phyloP scores from a whole-genome alignment of 305 asterid genomes.

The Fraxinus dipetala region DNA sequence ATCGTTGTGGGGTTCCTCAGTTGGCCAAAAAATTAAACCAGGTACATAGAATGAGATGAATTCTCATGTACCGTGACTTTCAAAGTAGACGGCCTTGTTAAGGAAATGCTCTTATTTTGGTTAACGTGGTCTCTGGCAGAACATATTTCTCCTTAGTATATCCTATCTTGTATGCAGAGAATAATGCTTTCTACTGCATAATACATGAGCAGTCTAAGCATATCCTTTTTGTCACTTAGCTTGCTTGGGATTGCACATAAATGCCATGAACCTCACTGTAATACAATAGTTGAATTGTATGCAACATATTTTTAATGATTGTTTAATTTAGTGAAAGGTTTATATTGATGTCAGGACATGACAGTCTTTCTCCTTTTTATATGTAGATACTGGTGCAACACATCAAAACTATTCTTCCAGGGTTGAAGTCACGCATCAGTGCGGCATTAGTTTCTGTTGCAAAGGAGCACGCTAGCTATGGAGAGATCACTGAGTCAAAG shows the following conservation, averaged over 20 bases:
- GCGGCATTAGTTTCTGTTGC: slow-evolving; percentile 26
- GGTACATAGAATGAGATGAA: slow-evolving; percentile 17
- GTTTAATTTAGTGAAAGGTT: neutral
- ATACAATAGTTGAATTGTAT: neutral
- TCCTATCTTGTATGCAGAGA: neutral
- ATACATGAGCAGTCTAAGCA: neutral
- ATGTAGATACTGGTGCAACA: slow-evolving; percentile 35
- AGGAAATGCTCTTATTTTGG: neutral
- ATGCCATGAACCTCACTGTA: neutral
- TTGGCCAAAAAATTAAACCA: slow-evolving; percentile 41
- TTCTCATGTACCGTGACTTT: neutral
- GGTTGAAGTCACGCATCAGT: slow-evolving; percentile 28
- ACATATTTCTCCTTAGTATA: neutral
- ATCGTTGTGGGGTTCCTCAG: slow-evolving; percentile 35
- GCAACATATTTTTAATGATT: neutral
- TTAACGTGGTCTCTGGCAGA: neutral
- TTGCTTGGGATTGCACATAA: neutral
- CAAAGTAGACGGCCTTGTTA: neutral
- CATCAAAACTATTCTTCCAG: slow-evolving; percentile 32
- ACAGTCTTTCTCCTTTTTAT: neutral
- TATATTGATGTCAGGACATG: neutral
- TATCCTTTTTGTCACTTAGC: neutral
- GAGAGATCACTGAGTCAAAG: slow-evolving; percentile 31
- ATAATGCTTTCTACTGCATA: neutral
- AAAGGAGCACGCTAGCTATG: slow-evolving; percentile 27